Evolutionary conservation across 345 rosid genomes (phyloP), one percentile per base, ranked within the genome.

Genomic region (Linum lewisii): DNA sequence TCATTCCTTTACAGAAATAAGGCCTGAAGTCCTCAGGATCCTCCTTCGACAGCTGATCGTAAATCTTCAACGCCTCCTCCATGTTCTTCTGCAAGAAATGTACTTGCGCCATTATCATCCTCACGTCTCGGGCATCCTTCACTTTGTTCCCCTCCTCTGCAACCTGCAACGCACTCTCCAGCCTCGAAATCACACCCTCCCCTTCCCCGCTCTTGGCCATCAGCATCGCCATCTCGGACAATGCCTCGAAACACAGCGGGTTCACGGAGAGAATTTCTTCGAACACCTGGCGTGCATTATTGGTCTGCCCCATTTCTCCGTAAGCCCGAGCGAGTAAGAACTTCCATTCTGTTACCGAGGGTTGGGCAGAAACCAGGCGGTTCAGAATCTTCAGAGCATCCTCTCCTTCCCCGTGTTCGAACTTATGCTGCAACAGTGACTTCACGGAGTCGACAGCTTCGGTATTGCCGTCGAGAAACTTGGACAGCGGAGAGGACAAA

Each of bases 141-240:
- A 61, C 71, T 70, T 77, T 76, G 24, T 80, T 75, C 61, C 74
- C 96, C 24, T 71, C 82, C 57, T 78, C 78, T 0, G 96, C 96
- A 5, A 79, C 60, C 25, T 74, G 72, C 38, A 84, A 65, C n/a
- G 98, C 91, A 69, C 82, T 81, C 54, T 82, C 82, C 61, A 91
- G 76, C 77, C 95, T 81, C 72, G 65, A 67, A 56, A 82, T 59
- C 59, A 82, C 96, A 0, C 78, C 83, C 14, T 84, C 85, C 54
- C 96, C 83, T 69, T 88, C 93, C 57, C 95, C 98, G 3, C 80
- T 69, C 23, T 80, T 69, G 69, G 83, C 91, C 97, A 87, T 87
- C 37, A 87, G 62, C 66, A 90, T 73, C 2, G 97, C 93, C 34
- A 85, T 90, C 82, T 90, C 98, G 37, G 88, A 92, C 68, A 92